Base-by-base conservation (phyloP, 2,329 filamentous ascomycete species). In the Ceratocystis alfenasii region DNA sequence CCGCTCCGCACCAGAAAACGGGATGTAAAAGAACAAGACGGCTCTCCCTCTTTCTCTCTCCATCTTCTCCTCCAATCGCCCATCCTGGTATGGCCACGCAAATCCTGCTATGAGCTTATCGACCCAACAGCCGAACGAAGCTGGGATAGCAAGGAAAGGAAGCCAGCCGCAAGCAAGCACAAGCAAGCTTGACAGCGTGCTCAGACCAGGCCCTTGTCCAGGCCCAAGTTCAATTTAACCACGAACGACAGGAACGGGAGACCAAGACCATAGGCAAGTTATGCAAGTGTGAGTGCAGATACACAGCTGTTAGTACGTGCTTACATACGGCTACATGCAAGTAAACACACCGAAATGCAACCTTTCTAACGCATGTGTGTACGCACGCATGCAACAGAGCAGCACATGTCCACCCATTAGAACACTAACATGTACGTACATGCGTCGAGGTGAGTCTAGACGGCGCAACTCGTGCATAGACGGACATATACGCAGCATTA, bases 51-150 rank as follows among this genome's bases (percentile, higher is more conserved):
- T 10, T 10, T 15, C 48, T 12, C 25, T 28, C 50, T 30, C 8
- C 3, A 5, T 12, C 53, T 57, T 15, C 8, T n/a, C 53, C 53
- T 30, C 28, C 15, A 6, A 20, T 22, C 22, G n/a, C 28, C 25
- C 53, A 57, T 57, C 53, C 53, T 57, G 28, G 53, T 30, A 57
- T 33, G 7, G 28, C 22, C 53, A 57, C 30, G 53, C 12, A 57
- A 41, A 57, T 57, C 22, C 22, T 57, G 53, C 15, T 25, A 57
- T 57, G 53, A 57, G 53, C 53, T 57, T 33, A 57, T 57, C 53
- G 53, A 22, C 53, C 17, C 53, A 57, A 57, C 28, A 55, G 53
- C 53, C 53, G 53, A 30, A 30, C 53, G 53, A 30, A 30, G 25
- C 53, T 15, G 53, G 53, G 53, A 30, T 6, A 30, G 17, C n/a